Conservation (phyloP, 805 yeast species). For the Kluyveromyces lactis region DNA sequence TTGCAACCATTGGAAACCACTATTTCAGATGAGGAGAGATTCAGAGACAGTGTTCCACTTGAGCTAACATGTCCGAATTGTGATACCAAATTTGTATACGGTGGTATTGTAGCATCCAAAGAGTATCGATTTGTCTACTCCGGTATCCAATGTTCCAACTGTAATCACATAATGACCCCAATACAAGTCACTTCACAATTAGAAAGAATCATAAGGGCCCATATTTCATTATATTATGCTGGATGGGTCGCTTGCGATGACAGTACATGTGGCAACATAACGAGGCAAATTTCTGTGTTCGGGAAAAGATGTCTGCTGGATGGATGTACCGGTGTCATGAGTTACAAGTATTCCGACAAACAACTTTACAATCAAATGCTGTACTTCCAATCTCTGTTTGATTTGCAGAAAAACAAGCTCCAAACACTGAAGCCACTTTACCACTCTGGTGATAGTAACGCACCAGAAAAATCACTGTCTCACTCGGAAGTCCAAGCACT, state of each 20-base stretch:
- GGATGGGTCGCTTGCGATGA: conserved; percentile 86
- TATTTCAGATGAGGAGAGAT: conserved; percentile 74
- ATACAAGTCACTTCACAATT: conserved; percentile 61
- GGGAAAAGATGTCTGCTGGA: conserved; percentile 70
- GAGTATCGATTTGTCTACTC: conserved; percentile 53
- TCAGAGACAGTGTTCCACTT: conserved; percentile 53
- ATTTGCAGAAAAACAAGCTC: conserved; percentile 66
- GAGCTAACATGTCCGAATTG: conserved; percentile 52
- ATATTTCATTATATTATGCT: conserved; percentile 72
- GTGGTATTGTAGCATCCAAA: conserved; percentile 62
- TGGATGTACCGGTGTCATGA: conserved; percentile 70
- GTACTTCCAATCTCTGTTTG: conserved; percentile 72
- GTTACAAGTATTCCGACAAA: conserved; percentile 66
- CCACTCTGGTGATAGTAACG: conserved; percentile 27
- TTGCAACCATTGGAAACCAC: conserved; percentile 75
- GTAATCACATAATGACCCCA: conserved; percentile 44
- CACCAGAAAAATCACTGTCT: conserved; percentile 26
- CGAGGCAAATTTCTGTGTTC: conserved; percentile 82
- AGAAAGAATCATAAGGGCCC: conserved; percentile 61
- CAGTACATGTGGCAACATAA: conserved; percentile 64
- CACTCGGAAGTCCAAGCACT: conserved; percentile 60
- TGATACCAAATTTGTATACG: conserved; percentile 51
- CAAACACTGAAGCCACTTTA: conserved; percentile 47
- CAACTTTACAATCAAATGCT: conserved; percentile 79
- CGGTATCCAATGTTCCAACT: conserved; percentile 64